Conservation (phyloP, 352 stramenopile genomes). For the Globisporangium lucens region DNA sequence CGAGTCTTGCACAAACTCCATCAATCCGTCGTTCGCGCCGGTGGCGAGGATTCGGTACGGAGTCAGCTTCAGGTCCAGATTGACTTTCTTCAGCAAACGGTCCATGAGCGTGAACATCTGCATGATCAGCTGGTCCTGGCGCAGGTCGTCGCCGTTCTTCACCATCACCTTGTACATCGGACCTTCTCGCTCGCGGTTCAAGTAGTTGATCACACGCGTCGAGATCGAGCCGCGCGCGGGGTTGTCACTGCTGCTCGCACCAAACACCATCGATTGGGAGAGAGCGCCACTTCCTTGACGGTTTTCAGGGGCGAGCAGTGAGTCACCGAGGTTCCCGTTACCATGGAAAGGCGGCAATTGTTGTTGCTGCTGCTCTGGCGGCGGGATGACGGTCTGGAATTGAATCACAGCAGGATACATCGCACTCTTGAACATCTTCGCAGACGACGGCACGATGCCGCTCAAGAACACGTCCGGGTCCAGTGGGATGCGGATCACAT, state of each 20-base stretch:
- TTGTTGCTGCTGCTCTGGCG: conserved; percentile 31
- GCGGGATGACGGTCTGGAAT: conserved; percentile 86
- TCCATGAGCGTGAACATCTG: conserved; percentile 99
- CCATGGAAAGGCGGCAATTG: conserved; percentile 10
- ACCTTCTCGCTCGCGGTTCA: conserved; percentile 80
- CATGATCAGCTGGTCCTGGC: conserved; percentile 99
- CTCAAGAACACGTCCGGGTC: conserved; percentile 84
- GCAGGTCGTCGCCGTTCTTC: conserved; percentile 99
- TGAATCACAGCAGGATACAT: conserved; percentile 97
- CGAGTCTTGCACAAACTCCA: conserved; percentile 97
- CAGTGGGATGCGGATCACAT: conserved; percentile 83
- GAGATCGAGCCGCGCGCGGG: conserved; percentile 70
- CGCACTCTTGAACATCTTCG: conserved; percentile 98
- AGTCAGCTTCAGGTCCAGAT: conserved; percentile 97
- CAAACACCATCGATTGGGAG: conserved; percentile 50
- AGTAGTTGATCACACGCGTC: conserved; percentile 68
- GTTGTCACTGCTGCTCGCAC: conserved; percentile 39
- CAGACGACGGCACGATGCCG: conserved; percentile 88
- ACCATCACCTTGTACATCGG: conserved; percentile 97
- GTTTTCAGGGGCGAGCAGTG: conserved; percentile 12
- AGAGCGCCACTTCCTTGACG: conserved; percentile 10
- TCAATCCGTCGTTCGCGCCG: conserved; percentile 89
- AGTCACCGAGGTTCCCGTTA: conserved; percentile 10
- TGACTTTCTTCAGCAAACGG: conserved; percentile 97
- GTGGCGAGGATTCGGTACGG: conserved; percentile 93